Percentiles rank a stretch among this genome's conserved stretches.
Evolutionary conservation across 768 basidiomycete species (phyloP).

Genomic region (Mycena olivaceomarginata): DNA sequence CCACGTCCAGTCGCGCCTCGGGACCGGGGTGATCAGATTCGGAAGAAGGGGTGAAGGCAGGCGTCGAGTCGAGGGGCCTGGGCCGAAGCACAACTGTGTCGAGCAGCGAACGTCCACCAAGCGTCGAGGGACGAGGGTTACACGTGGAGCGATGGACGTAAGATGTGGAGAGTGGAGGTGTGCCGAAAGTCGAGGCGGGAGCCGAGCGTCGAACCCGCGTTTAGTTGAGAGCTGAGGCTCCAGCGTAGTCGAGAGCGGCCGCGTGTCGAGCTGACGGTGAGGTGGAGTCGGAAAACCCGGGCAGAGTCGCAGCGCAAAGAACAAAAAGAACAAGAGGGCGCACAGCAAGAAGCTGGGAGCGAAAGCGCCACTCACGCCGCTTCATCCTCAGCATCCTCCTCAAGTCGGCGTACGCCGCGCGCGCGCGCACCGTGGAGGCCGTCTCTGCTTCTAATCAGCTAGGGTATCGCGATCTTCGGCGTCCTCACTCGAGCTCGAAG

Average conservation of each 20-base stretch:
- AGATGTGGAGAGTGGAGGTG: background rate
- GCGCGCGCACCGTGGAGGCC: constrained; percentile 9
- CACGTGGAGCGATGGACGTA: background rate
- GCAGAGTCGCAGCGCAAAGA: constrained; percentile 11
- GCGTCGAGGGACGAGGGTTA: constrained; percentile 4
- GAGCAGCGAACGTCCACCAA: background rate
- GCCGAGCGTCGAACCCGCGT: constrained; percentile 1
- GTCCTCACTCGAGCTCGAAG: background rate
- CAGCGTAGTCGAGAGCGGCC: constrained; percentile 1
- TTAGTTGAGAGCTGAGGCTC: constrained; percentile 10
- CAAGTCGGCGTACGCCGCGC: constrained; percentile 1
- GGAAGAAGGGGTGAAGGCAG: no score
- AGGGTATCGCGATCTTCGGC: constrained; percentile 1
- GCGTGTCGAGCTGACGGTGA: constrained; percentile 6
- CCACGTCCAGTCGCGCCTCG: no score
- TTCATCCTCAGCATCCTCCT: background rate
- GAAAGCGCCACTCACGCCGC: no score
- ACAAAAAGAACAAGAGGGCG: background rate
- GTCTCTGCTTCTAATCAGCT: background rate
- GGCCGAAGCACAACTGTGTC: no score
- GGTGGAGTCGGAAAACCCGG: constrained; percentile 8
- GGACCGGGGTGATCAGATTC: no score
- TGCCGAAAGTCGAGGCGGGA: background rate
- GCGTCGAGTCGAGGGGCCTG: no score
- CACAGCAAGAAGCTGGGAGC: no score